Evolutionary conservation across 2,329 filamentous ascomycete genomes (phyloP), one percentile per base, ranked within the genome.

Genomic region (Ilyonectria robusta): DNA sequence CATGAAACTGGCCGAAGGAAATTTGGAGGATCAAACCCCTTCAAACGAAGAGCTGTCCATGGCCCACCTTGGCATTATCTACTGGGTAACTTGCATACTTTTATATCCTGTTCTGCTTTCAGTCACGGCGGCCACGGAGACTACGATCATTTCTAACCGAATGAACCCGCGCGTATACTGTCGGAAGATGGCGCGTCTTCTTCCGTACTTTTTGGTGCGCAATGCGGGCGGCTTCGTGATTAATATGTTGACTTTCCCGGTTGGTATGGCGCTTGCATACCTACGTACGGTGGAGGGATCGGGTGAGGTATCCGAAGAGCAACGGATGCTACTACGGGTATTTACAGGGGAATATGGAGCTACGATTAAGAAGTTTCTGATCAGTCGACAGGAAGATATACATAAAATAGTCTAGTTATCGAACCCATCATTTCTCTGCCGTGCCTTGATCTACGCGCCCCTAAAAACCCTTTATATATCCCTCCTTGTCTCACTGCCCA

Each of bases 61-160:
- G 26, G 40, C 37, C 47, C 50, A 62, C 29, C 21, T 62, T 2
- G 59, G 50, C 10, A 33, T 48, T 4, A 17, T 56, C 8, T 48
- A 62, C 29, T 62, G 59, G 59, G 33, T 47, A 10, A 61, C 37
- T 17, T 61, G 59, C 48, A 29, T 46, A n/a, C 37, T 61, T 17
- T 23, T 61, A 17, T 61, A 54, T 8, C 29, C 40, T 2, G 37
- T 54, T 46, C 7, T 54, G 17, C 19, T 46, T 44, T 26, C 19
- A 19, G 9, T 19, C 17, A 15, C n/a, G 4, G 21, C 19, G 8
- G 11, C 17, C 2, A 11, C 31, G 31, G 35, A n/a, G 15, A 17
- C 40, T 1, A 9, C 19, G 7, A 9, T 19, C 21, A 40, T 11
- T 4, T 19, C 10, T 11, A 7, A 6, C 7, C 19, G 19, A 5